phyloP scores from a whole-genome alignment of 1,284 basidiomycete genomes.

The Cutaneotrichosporon cyanovorans region DNA sequence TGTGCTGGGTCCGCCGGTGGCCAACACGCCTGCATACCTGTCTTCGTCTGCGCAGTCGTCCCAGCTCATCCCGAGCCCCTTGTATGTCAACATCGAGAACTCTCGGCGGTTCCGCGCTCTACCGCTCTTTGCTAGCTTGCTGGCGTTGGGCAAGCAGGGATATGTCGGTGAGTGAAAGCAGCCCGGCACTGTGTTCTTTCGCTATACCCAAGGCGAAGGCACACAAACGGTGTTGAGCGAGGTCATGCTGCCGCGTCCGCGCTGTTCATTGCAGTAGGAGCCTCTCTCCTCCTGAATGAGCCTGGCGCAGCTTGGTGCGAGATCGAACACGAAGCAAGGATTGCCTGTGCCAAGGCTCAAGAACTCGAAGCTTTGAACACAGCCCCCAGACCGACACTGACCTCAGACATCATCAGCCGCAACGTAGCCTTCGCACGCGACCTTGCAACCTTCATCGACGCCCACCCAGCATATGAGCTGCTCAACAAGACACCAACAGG shows the following conservation, averaged over 20 bases:
- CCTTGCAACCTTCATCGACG: constrained; percentile 39
- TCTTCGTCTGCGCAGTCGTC: constrained; percentile 10
- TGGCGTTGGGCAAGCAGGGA: constrained; percentile 47
- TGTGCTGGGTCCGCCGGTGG: constrained; percentile 46
- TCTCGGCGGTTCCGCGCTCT: constrained; percentile 50
- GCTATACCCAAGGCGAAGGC: no score
- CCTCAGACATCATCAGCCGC: constrained; percentile 40
- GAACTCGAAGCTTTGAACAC: no score
- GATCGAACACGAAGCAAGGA: no score
- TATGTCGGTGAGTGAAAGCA: constrained; percentile 44
- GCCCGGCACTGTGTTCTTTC: neutral
- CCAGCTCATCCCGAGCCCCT: constrained; percentile 22
- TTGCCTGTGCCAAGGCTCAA: no score
- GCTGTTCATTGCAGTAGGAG: no score
- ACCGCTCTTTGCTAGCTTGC: constrained; percentile 48
- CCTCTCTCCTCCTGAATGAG: no score
- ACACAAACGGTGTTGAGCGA: neutral
- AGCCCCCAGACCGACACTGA: no score
- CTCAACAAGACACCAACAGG: constrained; percentile 32
- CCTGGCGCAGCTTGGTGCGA: no score
- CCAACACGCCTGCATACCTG: constrained; percentile 47
- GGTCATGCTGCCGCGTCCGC: no score
- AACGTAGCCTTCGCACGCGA: constrained; percentile 47
- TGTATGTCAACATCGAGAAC: constrained; percentile 50
- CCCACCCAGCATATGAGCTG: constrained; percentile 37